Base-by-base conservation (phyloP, 2,329 filamentous ascomycete species). In the Magnaporthales sp. region DNA sequence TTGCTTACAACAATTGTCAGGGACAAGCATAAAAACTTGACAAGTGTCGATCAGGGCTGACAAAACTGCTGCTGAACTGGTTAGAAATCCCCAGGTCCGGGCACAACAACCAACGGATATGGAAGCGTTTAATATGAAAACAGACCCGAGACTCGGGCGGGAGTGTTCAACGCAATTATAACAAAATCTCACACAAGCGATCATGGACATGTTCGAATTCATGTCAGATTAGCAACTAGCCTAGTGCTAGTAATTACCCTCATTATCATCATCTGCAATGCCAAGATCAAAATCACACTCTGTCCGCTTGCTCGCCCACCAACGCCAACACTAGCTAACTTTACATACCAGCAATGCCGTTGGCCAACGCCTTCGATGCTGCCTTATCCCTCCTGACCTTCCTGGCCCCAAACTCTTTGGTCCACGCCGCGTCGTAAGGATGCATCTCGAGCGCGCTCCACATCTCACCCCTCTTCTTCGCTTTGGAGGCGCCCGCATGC, bases 391-490 rank as follows among this genome's bases (percentile, higher is more conserved):
- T 65, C 63, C 31, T 65, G 24, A 54, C 61, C 32, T 64, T 65
- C 31, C 67, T 66, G 26, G 66, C 69, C 19, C 78, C 77, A 73
- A 83, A 84, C 72, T 75, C 82, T 77, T 83, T 84, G 10, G 80
- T 78, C 72, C 80, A 81, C 30, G 70, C 66, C 2, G 81, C 80
- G 72, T 86, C 84, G 62, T 77, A 75, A n/a, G 69, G 69, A 62
- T 79, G 74, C 56, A 85, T 64, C 74, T 84, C 77, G 2, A 85
- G 80, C 0, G 84, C 84, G 56, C 77, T 73, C 61, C 75, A 71
- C 65, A 65, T 60, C 13, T 66, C 46, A 4, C 64, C 66, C 46
- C 73, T 74, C 26, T 76, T 73, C 72, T 75, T 79, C 3, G 65
- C 70, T 11, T 27, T 15, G 19, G 61, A 22, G 26, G 31, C 32